Evolutionary conservation across 768 basidiomycete species (phyloP).

Genomic region (Lentinus brumalis): DNA sequence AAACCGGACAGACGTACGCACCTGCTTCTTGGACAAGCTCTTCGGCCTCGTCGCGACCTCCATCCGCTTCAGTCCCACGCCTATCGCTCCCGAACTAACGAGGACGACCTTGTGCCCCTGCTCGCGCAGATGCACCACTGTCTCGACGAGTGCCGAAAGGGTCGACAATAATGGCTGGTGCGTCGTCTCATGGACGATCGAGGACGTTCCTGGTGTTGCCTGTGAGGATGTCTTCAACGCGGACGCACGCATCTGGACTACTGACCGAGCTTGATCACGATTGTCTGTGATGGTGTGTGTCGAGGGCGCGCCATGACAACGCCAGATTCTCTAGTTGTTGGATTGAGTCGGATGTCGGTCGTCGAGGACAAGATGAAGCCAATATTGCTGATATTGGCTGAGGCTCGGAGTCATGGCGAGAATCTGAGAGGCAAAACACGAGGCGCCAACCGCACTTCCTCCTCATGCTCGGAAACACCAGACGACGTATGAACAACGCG

Average conservation of each 20-base stretch:
- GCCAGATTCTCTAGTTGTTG: too few relatives aligned
- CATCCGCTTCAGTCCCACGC: constrained; percentile 93
- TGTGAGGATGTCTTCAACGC: too few relatives aligned
- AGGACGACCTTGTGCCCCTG: constrained; percentile 94
- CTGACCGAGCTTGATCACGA: constrained; percentile 38
- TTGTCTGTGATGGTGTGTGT: constrained; percentile 28
- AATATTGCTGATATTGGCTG: too few relatives aligned
- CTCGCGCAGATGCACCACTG: constrained; percentile 72
- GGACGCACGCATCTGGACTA: neutral
- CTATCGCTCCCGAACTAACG: constrained; percentile 97
- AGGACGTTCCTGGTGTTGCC: constrained; percentile 74
- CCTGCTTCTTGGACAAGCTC: constrained; percentile 89
- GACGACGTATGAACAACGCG: neutral
- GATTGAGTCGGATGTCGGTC: too few relatives aligned
- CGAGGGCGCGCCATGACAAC: constrained; percentile 28
- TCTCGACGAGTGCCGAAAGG: constrained; percentile 90
- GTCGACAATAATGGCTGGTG: constrained; percentile 91
- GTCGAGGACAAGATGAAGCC: too few relatives aligned
- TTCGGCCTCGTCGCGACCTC: constrained; percentile 77
- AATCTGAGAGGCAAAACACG: too few relatives aligned
- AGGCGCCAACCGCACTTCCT: too few relatives aligned
- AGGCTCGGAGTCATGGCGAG: too few relatives aligned
- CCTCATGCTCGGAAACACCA: neutral
- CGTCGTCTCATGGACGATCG: constrained; percentile 93
- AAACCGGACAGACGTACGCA: constrained; percentile 35